A percentile compares a stretch with the other conserved stretches of the same genome.
Evolutionary conservation across 306 rosid genomes (phyloP).

Genomic region (Comarum palustre): DNA sequence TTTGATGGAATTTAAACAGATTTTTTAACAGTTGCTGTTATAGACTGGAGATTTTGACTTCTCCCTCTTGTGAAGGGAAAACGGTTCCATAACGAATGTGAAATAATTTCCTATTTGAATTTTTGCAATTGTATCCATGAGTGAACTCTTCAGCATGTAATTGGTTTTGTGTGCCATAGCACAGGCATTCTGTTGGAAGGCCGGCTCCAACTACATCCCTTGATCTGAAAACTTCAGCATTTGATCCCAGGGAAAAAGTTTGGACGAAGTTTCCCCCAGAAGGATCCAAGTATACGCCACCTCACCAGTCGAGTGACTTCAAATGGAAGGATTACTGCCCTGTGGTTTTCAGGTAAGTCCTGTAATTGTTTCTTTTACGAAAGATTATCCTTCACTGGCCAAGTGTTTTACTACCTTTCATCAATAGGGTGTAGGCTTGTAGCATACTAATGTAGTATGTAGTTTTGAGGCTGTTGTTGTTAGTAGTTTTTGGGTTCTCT

Average conservation of each 20-base stretch:
- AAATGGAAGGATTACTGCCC: constrained; percentile 98
- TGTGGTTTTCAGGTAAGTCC: constrained; percentile 77
- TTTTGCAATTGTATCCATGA: constrained; percentile 13
- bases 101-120: neutral
- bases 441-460: neutral
- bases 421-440: neutral
- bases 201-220: constrained; percentile 89
- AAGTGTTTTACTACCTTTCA: neutral
- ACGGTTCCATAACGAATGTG: neutral
- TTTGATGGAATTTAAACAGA: neutral
- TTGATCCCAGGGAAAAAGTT: constrained; percentile 87
- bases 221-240: constrained; percentile 82
- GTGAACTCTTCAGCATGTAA: constrained; percentile 33
- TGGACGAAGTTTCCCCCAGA: constrained; percentile 96
- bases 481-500: neutral
- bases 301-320: constrained; percentile 81
- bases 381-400: constrained; percentile 13
- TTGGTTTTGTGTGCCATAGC: constrained; percentile 63
- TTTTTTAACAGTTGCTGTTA: neutral
- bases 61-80: neutral
- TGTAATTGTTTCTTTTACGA: constrained; percentile 19
- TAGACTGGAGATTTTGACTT: neutral
- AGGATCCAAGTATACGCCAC: constrained; percentile 95
- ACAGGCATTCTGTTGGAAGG: constrained; percentile 94
- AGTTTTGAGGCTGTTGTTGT: neutral